Evolutionary conservation across 2,329 filamentous ascomycete genomes (phyloP), one percentile per base, ranked within the genome.

Genomic region (Monilinia polystroma): DNA sequence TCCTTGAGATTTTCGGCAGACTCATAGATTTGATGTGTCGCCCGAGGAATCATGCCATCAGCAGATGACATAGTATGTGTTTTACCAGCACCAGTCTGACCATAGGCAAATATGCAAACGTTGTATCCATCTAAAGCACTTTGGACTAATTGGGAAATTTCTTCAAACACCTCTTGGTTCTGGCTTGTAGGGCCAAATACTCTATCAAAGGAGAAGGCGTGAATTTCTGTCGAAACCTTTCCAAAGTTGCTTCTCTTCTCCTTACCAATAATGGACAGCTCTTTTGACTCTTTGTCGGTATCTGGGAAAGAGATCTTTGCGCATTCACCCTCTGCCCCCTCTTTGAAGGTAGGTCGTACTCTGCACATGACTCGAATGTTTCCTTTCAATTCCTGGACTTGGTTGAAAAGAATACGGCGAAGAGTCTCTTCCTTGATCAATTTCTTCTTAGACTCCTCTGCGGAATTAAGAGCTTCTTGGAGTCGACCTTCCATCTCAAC

Each of bases 331-430:
- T 79, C 78, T 67, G 90, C 88, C 0, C 80, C 78, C 0, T 78
- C 72, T 32, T 81, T 82, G 29, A 90, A 81, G 0, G 89, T 81
- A 1, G 95, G 95, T 52, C 96, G 89, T 38, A 98, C 94, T 76
- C 95, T 88, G 76, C 94, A 98, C 87, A 99, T 99, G 71, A 99
- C 95, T 26, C 95, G 90, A 74, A 99, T 99, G 76, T 99, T 99
- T 73, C 95, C 95, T 78, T 97, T 97, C 68, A 99, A 85, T 76
- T 99, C 95, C 77, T 99, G 93, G 57, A 99, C 94, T 77, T 96
- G 95, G 79, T 98, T 98, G 81, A 98, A 97, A 0, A 99, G 84
- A 72, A 96, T 94, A 29, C 95, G 87, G 18, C 95, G 87, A 62
- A 97, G 82, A 0, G 91, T 95, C 79, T 99, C 95, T 76, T 98